Base-by-base conservation (phyloP, 2,329 filamentous ascomycete genomes). In the Calonectria naviculata region DNA sequence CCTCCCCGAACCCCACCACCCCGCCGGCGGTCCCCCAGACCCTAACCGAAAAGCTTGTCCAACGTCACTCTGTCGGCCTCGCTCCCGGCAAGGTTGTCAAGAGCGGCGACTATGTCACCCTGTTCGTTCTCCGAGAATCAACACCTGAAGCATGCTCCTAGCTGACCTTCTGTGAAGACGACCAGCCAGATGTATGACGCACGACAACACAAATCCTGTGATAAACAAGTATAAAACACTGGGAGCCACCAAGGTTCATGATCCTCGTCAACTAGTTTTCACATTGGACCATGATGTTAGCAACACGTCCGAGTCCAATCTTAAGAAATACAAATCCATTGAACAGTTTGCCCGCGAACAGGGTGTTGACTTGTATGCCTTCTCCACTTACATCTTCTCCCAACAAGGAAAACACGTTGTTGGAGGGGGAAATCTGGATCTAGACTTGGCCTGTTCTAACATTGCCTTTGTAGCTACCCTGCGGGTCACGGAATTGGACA, bases 31-130 rank as follows among this genome's bases (percentile, higher is more conserved):
- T 60, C 0, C 92, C 2, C 89, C 95, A 98, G 83, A 98, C 94
- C 3, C 84, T 98, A 63, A 97, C 94, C 3, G 95, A 98, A 82
- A 98, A 98, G 87, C 98, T 98, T 70, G 92, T 98, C 0, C 95
- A 98, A 82, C 85, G 88, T 19, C 93, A 97, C 82, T 89, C 94
- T 0, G 88, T 95, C n/a, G 94, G 92, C 12, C 89, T 98, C 1
- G 84, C 93, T 1, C 82, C 90, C 13, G 94, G 91, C 71, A 97
- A 98, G 85, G 86, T 88, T 68, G 93, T 98, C 78, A 89, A 88
- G 78, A 87, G 89, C 5, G 95, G 95, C 79, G 95, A 98, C 87
- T 98, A 97, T 86, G 91, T 98, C 70, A 93, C 90, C 0, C 87
- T 97, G 47, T 29, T 31, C 47, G 26, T 87, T 28, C 34, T n/a